Percentiles rank a stretch among this genome's conserved stretches.
These are phyloP conservation scores for Mycena amicta DNA, from an alignment of 768 basidiomycete genomes.

Conservation along the genomic window DNA sequence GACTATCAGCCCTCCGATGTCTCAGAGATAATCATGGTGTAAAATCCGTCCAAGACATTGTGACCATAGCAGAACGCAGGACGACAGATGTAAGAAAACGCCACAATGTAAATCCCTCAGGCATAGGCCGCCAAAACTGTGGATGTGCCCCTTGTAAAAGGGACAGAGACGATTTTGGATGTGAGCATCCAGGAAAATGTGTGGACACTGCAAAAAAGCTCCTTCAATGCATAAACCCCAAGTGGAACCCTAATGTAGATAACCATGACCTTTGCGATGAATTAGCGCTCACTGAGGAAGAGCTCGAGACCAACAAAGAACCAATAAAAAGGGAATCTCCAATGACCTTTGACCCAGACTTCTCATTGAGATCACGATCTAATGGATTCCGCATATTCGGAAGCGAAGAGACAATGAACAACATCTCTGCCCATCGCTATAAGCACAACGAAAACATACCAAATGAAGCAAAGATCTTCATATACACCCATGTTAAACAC, in stretches of 20 bases:
- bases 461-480: no score
- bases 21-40: not conserved
- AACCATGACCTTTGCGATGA: not conserved
- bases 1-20: not conserved
- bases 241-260: conserved; percentile 1
- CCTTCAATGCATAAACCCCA: not conserved
- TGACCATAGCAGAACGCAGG: not conserved
- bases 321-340: not conserved
- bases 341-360: conserved; percentile 9
- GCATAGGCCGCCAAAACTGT: conserved; percentile 4
- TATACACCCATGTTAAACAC: no score
- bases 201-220: conserved; percentile 1
- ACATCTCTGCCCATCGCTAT: no score
- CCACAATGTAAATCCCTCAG: conserved; percentile 4
- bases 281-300: not conserved
- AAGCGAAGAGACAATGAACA: no score
- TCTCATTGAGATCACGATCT: not conserved
- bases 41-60: not conserved
- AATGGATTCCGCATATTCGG: conserved; percentile 9
- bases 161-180: conserved; percentile 4
- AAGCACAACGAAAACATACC: no score
- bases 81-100: not conserved
- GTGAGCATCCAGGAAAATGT: conserved; percentile 6
- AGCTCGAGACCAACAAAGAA: not conserved
- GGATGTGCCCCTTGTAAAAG: not conserved